phyloP scores from a whole-genome alignment of 192 early-diverging fungal genomes.

The Podila epigama region DNA sequence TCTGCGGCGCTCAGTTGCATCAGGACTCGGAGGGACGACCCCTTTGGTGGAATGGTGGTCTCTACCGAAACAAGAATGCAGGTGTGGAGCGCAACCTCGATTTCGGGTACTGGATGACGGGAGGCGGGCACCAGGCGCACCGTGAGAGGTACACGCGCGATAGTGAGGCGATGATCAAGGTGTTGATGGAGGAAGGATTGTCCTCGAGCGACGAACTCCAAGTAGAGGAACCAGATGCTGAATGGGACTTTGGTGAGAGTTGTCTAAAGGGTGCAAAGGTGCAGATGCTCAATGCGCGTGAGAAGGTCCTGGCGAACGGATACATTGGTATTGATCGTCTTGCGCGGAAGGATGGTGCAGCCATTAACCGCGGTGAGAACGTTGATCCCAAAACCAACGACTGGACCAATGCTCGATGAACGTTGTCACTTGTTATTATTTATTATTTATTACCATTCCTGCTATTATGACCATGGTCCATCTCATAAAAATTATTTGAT shows the following conservation, averaged over 20 bases:
- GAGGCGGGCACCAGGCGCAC: conserved; percentile 32
- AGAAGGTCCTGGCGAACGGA: conserved; percentile 24
- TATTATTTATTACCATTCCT: background rate
- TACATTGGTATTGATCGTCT: conserved; percentile 29
- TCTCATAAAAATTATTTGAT: background rate
- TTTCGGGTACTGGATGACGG: conserved; percentile 50
- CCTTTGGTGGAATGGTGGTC: conserved; percentile 61
- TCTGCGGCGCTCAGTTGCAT: conserved; percentile 58
- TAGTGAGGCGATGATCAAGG: conserved; percentile 6
- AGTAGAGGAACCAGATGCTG: conserved; percentile 20
- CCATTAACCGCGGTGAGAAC: background rate
- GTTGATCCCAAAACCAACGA: conserved; percentile 10
- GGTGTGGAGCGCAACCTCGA: conserved; percentile 43
- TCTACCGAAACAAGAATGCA: conserved; percentile 55
- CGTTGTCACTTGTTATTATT: background rate
- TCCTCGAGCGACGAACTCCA: conserved; percentile 5
- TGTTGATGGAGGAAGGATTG: conserved; percentile 20
- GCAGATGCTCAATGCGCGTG: background rate
- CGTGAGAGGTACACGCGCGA: conserved; percentile 21
- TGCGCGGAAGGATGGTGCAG: conserved; percentile 9
- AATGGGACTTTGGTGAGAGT: conserved; percentile 33
- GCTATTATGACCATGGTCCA: background rate
- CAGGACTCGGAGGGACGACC: conserved; percentile 45
- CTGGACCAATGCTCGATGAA: conserved; percentile 6
- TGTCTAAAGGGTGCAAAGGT: conserved; percentile 23